These are phyloP conservation scores for Protea cynaroides DNA, from an alignment of 164 flowering plant species.

Conservation along the genomic window DNA sequence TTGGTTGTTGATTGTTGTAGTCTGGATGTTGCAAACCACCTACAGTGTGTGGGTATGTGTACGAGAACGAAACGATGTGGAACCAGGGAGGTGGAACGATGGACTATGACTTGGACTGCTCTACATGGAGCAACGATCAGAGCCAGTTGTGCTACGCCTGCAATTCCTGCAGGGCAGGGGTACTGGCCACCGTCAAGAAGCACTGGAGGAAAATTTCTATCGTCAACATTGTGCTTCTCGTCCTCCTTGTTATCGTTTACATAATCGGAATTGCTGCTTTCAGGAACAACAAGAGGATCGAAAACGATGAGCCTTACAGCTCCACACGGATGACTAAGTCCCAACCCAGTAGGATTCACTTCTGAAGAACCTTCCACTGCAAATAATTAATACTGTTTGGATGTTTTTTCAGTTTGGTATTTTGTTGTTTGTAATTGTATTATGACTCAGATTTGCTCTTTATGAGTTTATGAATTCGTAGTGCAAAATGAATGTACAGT, in stretches of 20 bases:
- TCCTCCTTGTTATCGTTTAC: slow-evolving; percentile 66
- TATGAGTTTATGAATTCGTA: no score
- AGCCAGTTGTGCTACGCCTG: slow-evolving; percentile 62
- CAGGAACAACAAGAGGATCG: neutral
- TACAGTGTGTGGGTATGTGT: slow-evolving; percentile 57
- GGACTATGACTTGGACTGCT: slow-evolving; percentile 41
- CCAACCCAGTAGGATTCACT: no score
- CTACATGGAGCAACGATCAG: slow-evolving; percentile 74
- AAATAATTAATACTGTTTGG: no score
- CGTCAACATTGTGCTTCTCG: slow-evolving; percentile 61
- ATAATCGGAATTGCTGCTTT: slow-evolving; percentile 69
- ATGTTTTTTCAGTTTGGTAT: no score
- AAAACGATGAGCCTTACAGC: no score
- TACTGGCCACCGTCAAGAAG: slow-evolving; percentile 70
- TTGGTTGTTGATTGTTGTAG: slow-evolving; percentile 23
- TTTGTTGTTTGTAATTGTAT: no score
- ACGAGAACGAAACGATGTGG: slow-evolving; percentile 75
- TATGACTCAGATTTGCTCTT: no score
- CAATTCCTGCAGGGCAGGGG: slow-evolving; percentile 89
- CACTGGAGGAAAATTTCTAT: slow-evolving; percentile 94
- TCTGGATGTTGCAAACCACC: slow-evolving; percentile 99
- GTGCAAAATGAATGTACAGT: no score
- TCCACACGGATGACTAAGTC: no score
- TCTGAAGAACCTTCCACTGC: no score
- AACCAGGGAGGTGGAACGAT: slow-evolving; percentile 24